Percentiles rank a stretch among this genome's conserved stretches.
Conservation (phyloP, 371 early-diverging fungal genomes). For the Haplosporangium sp. region DNA sequence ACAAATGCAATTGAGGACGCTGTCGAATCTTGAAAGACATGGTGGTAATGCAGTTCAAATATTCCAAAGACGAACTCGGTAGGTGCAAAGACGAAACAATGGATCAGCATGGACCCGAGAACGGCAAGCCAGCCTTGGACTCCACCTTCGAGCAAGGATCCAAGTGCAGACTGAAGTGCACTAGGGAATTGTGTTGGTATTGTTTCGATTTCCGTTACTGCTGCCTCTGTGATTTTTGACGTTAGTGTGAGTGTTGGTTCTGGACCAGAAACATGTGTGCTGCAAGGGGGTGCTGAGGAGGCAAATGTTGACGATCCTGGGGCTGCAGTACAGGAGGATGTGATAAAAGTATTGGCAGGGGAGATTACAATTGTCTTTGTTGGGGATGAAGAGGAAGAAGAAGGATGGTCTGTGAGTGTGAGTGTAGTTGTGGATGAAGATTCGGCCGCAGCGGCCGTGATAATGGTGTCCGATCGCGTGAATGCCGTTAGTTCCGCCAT, state of each 20-base stretch:
- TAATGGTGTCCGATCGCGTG: background rate
- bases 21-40: constrained; percentile 42
- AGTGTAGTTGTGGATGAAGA: background rate
- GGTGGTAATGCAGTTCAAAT: constrained; percentile 61
- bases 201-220: background rate
- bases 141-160: constrained; percentile 27
- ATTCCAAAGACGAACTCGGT: constrained; percentile 58
- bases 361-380: background rate
- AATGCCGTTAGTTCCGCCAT: background rate
- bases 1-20: constrained; percentile 60
- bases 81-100: constrained; percentile 46
- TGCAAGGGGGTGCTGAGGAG: no score
- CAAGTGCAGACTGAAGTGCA: background rate
- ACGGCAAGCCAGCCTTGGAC: constrained; percentile 42
- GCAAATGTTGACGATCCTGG: no score
- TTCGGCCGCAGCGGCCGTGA: background rate
- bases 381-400: background rate
- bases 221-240: background rate
- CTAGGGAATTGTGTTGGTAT: background rate
- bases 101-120: constrained; percentile 38
- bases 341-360: no score
- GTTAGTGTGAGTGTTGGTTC: no score
- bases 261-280: no score
- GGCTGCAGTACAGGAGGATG: no score
- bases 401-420: no score